Conservation (phyloP, 148 eudicot genomes). For the Gaultheria prostrata region DNA sequence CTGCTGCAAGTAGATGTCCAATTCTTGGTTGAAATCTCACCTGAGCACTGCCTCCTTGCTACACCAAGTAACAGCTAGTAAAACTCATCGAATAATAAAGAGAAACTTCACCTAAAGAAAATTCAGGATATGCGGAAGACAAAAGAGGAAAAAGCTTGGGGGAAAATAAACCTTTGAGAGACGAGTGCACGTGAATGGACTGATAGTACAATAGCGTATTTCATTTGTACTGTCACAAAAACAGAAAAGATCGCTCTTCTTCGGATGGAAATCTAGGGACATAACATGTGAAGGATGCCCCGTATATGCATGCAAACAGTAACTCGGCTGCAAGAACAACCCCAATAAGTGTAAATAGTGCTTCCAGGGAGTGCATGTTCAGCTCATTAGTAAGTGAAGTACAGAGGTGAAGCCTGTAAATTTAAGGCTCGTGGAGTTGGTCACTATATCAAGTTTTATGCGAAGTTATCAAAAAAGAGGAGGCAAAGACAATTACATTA, state of each 20-base stretch:
- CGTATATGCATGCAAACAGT: conserved; percentile 63
- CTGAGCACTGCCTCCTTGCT: conserved; percentile 86
- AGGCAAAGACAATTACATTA: conserved; percentile 41
- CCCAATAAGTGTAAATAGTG: not conserved
- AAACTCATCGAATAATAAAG: not conserved
- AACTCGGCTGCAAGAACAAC: conserved; percentile 70
- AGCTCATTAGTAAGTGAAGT: not conserved
- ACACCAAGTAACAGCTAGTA: conserved; percentile 21
- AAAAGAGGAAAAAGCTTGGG: not conserved
- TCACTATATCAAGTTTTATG: not conserved
- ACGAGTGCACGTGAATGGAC: conserved; percentile 64
- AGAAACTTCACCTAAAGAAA: not conserved
- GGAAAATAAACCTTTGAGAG: conserved; percentile 58
- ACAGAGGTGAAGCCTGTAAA: conserved; percentile 19
- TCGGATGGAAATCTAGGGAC: conserved; percentile 97
- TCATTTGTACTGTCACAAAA: conserved; percentile 85
- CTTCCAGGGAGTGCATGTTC: not conserved
- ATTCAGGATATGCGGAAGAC: not conserved
- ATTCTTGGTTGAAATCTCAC: conserved; percentile 87
- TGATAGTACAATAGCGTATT: conserved; percentile 76
- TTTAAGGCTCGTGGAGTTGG: not conserved
- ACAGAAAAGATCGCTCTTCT: conserved; percentile 81
- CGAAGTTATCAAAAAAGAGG: not conserved
- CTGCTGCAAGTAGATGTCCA: conserved; percentile 89
- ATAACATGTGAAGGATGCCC: conserved; percentile 75